Evolutionary conservation across 345 rosid species (phyloP).

Genomic region (Sonneratia caseolaris): DNA sequence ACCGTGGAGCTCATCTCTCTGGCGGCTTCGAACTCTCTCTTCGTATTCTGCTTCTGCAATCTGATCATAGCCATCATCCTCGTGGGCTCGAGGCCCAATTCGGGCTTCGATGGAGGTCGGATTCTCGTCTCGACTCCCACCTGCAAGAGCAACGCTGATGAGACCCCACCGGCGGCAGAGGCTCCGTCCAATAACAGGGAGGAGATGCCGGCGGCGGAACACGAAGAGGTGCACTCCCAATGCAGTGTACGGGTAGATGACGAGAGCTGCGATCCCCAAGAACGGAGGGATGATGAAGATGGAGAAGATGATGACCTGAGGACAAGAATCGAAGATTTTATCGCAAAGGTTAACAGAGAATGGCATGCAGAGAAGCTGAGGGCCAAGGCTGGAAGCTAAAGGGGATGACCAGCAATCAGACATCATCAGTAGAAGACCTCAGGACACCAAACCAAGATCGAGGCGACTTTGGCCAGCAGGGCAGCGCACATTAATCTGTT

Average conservation of each 20-base stretch:
- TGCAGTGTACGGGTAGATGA: not conserved
- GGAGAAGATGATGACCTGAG: constrained; percentile 32
- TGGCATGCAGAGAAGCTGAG: constrained; percentile 41
- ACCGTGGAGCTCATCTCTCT: constrained; percentile 22
- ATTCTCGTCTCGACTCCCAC: too few relatives aligned
- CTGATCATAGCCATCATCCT: constrained; percentile 34
- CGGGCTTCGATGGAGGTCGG: constrained; percentile 1
- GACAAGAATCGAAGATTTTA: constrained; percentile 56
- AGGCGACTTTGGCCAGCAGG: too few relatives aligned
- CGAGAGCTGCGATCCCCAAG: not conserved
- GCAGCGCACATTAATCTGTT: too few relatives aligned
- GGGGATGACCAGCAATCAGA: not conserved
- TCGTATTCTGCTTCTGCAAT: constrained; percentile 41
- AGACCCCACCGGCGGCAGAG: not conserved
- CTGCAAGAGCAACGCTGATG: not conserved
- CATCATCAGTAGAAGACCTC: too few relatives aligned
- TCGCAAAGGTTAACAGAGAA: constrained; percentile 38
- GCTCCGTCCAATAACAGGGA: not conserved
- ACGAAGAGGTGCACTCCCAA: not conserved
- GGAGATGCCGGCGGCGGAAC: not conserved
- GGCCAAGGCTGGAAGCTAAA: not conserved
- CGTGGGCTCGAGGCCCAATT: constrained; percentile 24
- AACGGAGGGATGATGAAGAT: constrained; percentile 8
- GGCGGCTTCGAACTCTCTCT: constrained; percentile 34
- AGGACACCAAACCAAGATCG: too few relatives aligned